Evolutionary conservation across 305 asterid genomes (phyloP).

Genomic region (Fraxinus angustifolia): DNA sequence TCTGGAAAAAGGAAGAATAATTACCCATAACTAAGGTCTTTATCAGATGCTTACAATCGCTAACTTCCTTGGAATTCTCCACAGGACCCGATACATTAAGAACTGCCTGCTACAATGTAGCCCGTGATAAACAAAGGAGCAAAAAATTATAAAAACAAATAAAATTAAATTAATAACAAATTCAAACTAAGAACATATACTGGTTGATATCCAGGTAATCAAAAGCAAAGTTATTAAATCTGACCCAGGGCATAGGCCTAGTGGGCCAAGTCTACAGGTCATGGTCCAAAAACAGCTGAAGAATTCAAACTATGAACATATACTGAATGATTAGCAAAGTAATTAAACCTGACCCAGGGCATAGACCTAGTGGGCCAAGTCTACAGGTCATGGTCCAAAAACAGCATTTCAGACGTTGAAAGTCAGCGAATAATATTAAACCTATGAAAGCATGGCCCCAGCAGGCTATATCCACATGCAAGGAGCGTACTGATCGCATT

Average conservation of each 20-base stretch:
- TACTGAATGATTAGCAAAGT: not conserved
- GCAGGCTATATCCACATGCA: not conserved
- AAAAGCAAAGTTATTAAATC: not conserved
- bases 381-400: not conserved
- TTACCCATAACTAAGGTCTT: constrained; percentile 98
- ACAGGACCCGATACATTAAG: constrained; percentile 78
- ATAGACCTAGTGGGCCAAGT: not conserved
- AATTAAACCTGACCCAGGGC: not conserved
- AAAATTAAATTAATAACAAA: not conserved
- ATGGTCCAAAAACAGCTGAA: too few species aligned
- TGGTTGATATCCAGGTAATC: not conserved
- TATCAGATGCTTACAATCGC: constrained; percentile 96
- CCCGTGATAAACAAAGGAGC: constrained; percentile 26
- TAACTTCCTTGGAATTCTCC: constrained; percentile 96
- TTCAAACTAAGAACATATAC: not conserved
- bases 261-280: not conserved
- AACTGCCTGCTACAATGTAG: constrained; percentile 65
- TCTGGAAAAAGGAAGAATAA: constrained; percentile 14
- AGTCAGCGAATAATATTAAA: not conserved
- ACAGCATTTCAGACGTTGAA: not conserved
- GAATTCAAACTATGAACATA: not conserved
- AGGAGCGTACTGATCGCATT: not conserved
- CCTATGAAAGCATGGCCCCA: not conserved
- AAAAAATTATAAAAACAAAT: constrained; percentile 1
- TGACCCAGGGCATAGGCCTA: not conserved